Base-by-base conservation (phyloP, 1,284 basidiomycete genomes). In the Pterulicium gracile region DNA sequence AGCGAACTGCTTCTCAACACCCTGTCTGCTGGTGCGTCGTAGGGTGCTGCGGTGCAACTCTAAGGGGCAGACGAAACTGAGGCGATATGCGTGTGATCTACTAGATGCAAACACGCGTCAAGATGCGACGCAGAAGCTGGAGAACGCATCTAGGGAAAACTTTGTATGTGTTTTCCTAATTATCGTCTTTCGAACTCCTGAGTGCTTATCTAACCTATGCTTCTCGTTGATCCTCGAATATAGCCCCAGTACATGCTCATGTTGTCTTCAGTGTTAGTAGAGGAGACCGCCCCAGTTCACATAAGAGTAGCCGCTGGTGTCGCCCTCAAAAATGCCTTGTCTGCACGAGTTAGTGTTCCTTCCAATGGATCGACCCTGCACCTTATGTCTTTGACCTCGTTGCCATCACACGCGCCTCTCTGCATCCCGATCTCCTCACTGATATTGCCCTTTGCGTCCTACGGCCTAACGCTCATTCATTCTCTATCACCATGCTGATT, bases 261-360 rank as follows among this genome's bases (percentile, higher is more conserved):
- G 69, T 81, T 97, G 51, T 84, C 87, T 23, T 66, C 76, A 12
- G 88, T 92, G 56, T 77, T 96, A 42, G 78, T 80, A 24, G 85
- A 89, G 54, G 88, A 91, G 61, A 67, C 57, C 41, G 76, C 77
- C 5, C 72, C 72, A n/a, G 57, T 82, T 32, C 83, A 91, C 63
- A 79, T 96, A 45, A 78, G 95, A 55, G 94, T 91, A 59, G 93
- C 95, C 14, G 93, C 96, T 19, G 94, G 92, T 64, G 75, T 99
- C 45, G 94, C 94, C 15, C 74, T 99, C 67, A 99, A 98, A 79
- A 99, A 99, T 64, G 81, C 92, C 50, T 69, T 99, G 49, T 80
- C 83, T 36, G 91, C 94, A 51, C 75, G 91, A 58, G 91, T 94
- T 68, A 62, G 87, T 75, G 51, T 56, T 54, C 52, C 51, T 17